phyloP scores from a whole-genome alignment of 106 monocot species.

The Dioscorea alata region DNA sequence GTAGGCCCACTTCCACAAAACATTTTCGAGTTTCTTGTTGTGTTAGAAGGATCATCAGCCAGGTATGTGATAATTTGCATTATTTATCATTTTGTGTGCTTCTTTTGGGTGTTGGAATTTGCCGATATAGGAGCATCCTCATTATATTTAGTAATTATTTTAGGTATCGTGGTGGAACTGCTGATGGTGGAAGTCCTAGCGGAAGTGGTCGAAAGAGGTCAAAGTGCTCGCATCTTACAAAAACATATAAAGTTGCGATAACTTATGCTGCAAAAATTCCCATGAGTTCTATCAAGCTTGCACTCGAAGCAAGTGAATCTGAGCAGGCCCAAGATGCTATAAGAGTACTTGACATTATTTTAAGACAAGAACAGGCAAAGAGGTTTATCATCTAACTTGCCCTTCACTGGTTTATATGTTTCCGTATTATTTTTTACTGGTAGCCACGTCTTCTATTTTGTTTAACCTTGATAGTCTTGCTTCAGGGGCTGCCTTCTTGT shows the following conservation, averaged over 20 bases:
- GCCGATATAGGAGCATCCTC: too few relatives aligned
- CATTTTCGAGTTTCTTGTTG: slow-evolving; percentile 48
- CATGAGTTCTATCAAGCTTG: slow-evolving; percentile 32
- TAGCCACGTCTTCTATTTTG: neutral
- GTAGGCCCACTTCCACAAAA: slow-evolving; percentile 61
- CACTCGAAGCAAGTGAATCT: slow-evolving; percentile 29
- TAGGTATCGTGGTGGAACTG: slow-evolving; percentile 26
- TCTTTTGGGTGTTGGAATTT: neutral
- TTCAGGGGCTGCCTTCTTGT: slow-evolving; percentile 75
- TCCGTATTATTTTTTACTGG: neutral
- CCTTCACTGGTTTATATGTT: neutral
- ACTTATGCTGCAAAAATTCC: slow-evolving; percentile 56
- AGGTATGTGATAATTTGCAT: slow-evolving; percentile 26
- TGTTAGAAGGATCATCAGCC: slow-evolving; percentile 49
- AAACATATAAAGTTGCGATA: slow-evolving; percentile 42
- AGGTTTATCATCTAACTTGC: slow-evolving; percentile 30
- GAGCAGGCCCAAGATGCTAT: slow-evolving; percentile 52
- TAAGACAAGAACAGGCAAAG: slow-evolving; percentile 72
- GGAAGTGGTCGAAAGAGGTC: slow-evolving; percentile 41
- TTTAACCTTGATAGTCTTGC: neutral
- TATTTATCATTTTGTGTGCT: too few relatives aligned
- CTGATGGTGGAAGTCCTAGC: slow-evolving; percentile 25
- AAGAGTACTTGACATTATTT: slow-evolving; percentile 63
- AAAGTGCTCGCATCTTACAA: slow-evolving; percentile 22
- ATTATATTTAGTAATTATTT: neutral